A percentile compares a stretch with the other conserved stretches of the same genome.
These are phyloP conservation scores for Torulaspora globosa DNA, from an alignment of 1,139 yeast species.

Conservation along the genomic window DNA sequence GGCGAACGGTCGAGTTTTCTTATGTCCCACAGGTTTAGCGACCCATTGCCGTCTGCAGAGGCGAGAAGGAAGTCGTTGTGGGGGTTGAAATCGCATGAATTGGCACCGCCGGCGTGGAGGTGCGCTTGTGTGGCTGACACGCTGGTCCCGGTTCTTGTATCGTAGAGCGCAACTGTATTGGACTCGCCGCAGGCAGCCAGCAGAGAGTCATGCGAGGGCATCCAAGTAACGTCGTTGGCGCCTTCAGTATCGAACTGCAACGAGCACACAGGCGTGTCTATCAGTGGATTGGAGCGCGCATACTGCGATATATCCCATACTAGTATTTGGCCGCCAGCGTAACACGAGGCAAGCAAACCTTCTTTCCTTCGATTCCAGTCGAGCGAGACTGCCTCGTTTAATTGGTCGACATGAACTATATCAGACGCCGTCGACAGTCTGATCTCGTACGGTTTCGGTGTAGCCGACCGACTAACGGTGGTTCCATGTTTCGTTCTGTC, in stretches of 20 bases:
- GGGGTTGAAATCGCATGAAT: slow-evolving; percentile 63
- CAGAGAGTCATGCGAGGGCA: slow-evolving; percentile 53
- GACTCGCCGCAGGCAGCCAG: slow-evolving; percentile 58
- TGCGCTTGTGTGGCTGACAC: slow-evolving; percentile 24
- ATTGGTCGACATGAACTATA: slow-evolving; percentile 11
- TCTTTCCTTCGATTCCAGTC: slow-evolving; percentile 52
- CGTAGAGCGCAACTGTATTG: slow-evolving; percentile 48
- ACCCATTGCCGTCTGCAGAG: slow-evolving; percentile 66
- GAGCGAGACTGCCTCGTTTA: slow-evolving; percentile 29
- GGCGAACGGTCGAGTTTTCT: slow-evolving; percentile 43
- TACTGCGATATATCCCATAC: slow-evolving; percentile 49
- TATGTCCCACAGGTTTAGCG: slow-evolving; percentile 63
- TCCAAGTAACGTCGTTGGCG: slow-evolving; percentile 61
- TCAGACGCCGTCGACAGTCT: slow-evolving; percentile 12
- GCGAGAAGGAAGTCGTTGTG: slow-evolving; percentile 54
- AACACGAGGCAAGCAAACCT: slow-evolving; percentile 53
- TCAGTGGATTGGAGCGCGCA: slow-evolving; percentile 19
- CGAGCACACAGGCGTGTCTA: slow-evolving; percentile 17
- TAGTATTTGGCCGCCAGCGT: slow-evolving; percentile 56
- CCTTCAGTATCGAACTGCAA: slow-evolving; percentile 39
- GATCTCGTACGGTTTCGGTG: slow-evolving; percentile 16
- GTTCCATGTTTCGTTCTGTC: slow-evolving; percentile 47
- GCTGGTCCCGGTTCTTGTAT: slow-evolving; percentile 39
- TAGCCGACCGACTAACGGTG: slow-evolving; percentile 17
- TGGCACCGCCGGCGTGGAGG: slow-evolving; percentile 50